These are phyloP conservation scores for Sugiyamaella marilandica DNA, from an alignment of 805 yeast genomes.

Conservation along the genomic window DNA sequence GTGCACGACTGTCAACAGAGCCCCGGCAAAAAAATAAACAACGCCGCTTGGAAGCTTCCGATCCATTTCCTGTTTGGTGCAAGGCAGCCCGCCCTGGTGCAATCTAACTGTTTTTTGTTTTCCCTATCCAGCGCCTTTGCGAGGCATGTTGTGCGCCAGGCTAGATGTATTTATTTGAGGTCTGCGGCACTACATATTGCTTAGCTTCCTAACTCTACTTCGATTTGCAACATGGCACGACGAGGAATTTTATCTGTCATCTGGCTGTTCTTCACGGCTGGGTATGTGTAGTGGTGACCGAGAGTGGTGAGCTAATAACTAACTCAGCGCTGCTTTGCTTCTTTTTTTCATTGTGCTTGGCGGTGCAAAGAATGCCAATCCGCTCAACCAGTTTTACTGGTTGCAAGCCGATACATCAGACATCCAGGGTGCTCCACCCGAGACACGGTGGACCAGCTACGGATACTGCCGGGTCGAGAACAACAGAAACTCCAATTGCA, in stretches of 20 bases:
- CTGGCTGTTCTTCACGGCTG: conserved; percentile 35
- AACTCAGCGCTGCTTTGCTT: conserved; percentile 42
- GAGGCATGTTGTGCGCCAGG: background rate
- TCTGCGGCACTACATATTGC: background rate
- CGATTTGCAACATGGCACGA: conserved; percentile 14
- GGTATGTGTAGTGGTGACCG: conserved; percentile 28
- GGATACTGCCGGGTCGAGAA: conserved; percentile 48
- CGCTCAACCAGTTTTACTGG: conserved; percentile 71
- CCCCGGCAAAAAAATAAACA: conserved; percentile 3
- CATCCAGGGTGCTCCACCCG: conserved; percentile 40
- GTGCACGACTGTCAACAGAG: background rate
- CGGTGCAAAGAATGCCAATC: conserved; percentile 52
- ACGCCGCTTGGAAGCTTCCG: background rate
- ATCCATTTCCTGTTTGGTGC: conserved; percentile 3
- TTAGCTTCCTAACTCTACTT: background rate
- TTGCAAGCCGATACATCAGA: conserved; percentile 64
- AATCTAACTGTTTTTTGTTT: conserved; percentile 4
- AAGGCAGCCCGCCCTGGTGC: conserved; percentile 3
- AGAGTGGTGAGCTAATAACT: background rate
- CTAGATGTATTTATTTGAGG: background rate
- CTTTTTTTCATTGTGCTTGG: conserved; percentile 62
- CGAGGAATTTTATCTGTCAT: conserved; percentile 29
- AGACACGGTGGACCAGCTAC: conserved; percentile 80
- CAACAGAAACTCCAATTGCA: conserved; percentile 47
- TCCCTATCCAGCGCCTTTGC: background rate